Conservation (phyloP, 1,139 yeast species). For the Saccharomyces hybrid region DNA sequence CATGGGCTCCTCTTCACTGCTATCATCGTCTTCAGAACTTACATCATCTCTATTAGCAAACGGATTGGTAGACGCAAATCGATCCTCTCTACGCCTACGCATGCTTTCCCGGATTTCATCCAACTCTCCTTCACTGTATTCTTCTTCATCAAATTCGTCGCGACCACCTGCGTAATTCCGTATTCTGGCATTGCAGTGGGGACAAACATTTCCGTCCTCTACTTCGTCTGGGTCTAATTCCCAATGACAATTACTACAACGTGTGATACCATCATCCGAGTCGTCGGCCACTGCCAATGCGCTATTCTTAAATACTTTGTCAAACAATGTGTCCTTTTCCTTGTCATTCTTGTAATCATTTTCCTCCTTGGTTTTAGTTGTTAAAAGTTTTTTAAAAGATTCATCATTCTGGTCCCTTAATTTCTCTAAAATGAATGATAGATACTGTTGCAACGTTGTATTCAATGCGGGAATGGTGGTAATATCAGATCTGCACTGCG, state of each 20-base stretch:
- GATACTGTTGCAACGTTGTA: constrained; percentile 21
- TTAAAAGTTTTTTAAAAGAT: constrained; percentile 5
- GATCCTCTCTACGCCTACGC: constrained; percentile 12
- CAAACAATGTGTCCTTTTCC: constrained; percentile 37
- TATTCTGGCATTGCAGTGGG: constrained; percentile 20
- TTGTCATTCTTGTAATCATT: constrained; percentile 38
- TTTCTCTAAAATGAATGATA: constrained; percentile 14
- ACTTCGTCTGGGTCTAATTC: constrained; percentile 42
- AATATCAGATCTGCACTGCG: constrained; percentile 27
- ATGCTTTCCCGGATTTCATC: constrained; percentile 21
- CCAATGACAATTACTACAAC: constrained; percentile 82
- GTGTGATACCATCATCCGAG: constrained; percentile 65
- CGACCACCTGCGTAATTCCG: constrained; percentile 10
- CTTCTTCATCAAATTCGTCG: constrained; percentile 18
- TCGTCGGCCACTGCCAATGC: constrained; percentile 53
- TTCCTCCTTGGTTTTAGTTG: constrained; percentile 4
- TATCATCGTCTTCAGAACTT: constrained; percentile 2
- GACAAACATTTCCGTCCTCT: constrained; percentile 19
- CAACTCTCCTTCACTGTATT: constrained; percentile 26
- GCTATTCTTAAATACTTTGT: constrained; percentile 41
- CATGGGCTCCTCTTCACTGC: constrained; percentile 5
- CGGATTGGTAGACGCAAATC: constrained; percentile 5
- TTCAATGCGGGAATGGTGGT: constrained; percentile 23
- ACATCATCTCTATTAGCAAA: constrained; percentile 3
- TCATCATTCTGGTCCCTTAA: constrained; percentile 10